A percentile compares a stretch with the other conserved stretches of the same genome.
Conservation (phyloP, 257 asterid genomes). For the Coffea eugenioides region DNA sequence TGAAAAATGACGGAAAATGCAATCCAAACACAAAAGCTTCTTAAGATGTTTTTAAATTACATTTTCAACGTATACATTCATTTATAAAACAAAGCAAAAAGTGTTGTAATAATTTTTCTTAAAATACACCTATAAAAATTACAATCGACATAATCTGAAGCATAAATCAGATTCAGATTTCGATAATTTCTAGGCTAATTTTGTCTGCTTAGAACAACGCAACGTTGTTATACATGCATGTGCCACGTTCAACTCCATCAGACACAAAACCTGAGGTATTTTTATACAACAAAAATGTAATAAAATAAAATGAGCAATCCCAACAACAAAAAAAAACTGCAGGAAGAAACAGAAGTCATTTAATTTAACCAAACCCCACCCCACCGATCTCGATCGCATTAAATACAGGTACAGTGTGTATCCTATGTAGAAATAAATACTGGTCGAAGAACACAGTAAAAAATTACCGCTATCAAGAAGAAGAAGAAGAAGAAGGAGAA, state of each 20-base stretch:
- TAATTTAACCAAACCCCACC: not conserved
- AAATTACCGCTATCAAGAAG: not conserved
- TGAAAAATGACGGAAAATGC: no score
- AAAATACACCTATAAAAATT: no score
- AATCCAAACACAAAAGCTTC: no score
- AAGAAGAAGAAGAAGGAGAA: not conserved
- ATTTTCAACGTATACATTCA: no score
- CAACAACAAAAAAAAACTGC: not conserved
- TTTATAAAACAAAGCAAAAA: no score
- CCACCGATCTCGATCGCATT: not conserved
- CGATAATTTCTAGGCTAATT: not conserved
- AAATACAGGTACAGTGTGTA: not conserved
- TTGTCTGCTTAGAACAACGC: not conserved
- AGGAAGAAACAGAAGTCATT: not conserved
- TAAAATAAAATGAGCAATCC: not conserved
- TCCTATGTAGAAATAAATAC: not conserved
- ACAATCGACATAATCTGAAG: not conserved
- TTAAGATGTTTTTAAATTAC: no score
- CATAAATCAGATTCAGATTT: not conserved
- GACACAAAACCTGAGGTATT: not conserved
- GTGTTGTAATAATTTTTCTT: no score
- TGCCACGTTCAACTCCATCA: conserved; percentile 3
- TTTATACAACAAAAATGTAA: not conserved
- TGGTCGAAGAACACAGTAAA: no score
- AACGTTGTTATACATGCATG: conserved; percentile 8